A percentile compares a stretch with the other conserved stretches of the same genome.
Conservation (phyloP, 345 rosid species). For the Cardiospermum halicacabum region DNA sequence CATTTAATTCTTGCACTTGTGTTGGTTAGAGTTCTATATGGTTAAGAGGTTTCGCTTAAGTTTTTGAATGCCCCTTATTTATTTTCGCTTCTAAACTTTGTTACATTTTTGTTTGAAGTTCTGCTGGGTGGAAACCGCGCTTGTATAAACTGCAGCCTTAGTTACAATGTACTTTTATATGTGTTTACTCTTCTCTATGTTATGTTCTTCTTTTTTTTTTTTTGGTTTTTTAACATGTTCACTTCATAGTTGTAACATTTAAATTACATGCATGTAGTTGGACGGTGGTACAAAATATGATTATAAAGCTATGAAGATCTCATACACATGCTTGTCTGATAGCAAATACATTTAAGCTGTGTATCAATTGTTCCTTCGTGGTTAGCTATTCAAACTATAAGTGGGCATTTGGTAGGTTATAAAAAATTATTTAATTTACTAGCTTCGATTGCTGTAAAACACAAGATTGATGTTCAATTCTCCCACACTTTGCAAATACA, state of each 20-base stretch:
- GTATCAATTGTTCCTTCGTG: constrained; percentile 44
- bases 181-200: neutral
- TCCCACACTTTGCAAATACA: constrained; percentile 55
- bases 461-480: constrained; percentile 13
- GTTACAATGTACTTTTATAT: constrained; percentile 53
- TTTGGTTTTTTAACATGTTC: neutral
- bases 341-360: constrained; percentile 77
- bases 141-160: constrained; percentile 54
- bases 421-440: constrained; percentile 4
- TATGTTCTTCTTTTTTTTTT: no score
- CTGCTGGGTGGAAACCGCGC: constrained; percentile 37
- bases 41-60: constrained; percentile 44
- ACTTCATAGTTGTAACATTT: neutral
- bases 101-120: constrained; percentile 66
- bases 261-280: constrained; percentile 46
- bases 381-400: constrained; percentile 53
- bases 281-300: constrained; percentile 51
- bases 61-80: constrained; percentile 59
- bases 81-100: constrained; percentile 49
- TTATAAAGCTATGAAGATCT: constrained; percentile 43
- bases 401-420: constrained; percentile 74
- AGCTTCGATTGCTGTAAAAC: neutral
- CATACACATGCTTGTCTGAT: constrained; percentile 53
- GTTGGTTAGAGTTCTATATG: constrained; percentile 30
- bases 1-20: constrained; percentile 31